A percentile compares a stretch with the other conserved stretches of the same genome.
phyloP scores from a whole-genome alignment of 2,329 filamentous ascomycete species.

The Colletotrichum spaethianum region DNA sequence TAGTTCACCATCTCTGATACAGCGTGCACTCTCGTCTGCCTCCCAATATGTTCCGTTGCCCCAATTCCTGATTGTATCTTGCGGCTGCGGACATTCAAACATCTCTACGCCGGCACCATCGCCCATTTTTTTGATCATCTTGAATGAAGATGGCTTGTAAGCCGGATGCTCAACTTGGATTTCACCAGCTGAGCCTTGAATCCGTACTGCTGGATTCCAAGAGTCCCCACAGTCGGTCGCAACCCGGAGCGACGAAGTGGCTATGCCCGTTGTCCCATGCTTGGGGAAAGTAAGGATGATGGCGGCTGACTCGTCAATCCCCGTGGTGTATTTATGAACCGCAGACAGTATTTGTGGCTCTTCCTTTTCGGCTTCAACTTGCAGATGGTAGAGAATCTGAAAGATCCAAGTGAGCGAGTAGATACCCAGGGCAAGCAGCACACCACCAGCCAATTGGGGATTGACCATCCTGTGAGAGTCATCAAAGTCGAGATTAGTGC shows the following conservation, averaged over 20 bases:
- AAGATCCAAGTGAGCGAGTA: slow-evolving; percentile 93
- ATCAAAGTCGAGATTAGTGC: slow-evolving; percentile 63
- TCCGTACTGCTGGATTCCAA: slow-evolving; percentile 79
- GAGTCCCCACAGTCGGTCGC: slow-evolving; percentile 71
- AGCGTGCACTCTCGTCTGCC: slow-evolving; percentile 83
- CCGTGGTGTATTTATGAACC: slow-evolving; percentile 80
- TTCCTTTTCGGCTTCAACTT: slow-evolving; percentile 77
- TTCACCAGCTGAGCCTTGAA: slow-evolving; percentile 85
- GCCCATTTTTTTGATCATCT: slow-evolving; percentile 68
- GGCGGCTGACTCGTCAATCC: slow-evolving; percentile 82
- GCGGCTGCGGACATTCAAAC: slow-evolving; percentile 67
- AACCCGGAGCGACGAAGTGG: slow-evolving; percentile 75
- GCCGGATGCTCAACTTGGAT: slow-evolving; percentile 83
- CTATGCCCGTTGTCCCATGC: slow-evolving; percentile 79
- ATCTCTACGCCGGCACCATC: slow-evolving; percentile 62
- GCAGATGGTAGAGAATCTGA: slow-evolving; percentile 87
- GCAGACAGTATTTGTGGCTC: slow-evolving; percentile 77
- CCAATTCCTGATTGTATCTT: slow-evolving; percentile 62
- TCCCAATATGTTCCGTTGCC: slow-evolving; percentile 93
- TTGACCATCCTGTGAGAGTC: slow-evolving; percentile 84
- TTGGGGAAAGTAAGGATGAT: slow-evolving; percentile 82
- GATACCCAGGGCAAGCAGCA: slow-evolving; percentile 86
- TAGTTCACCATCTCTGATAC: slow-evolving; percentile 82
- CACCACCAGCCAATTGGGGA: slow-evolving; percentile 84
- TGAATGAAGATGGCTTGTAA: slow-evolving; percentile 78